These are phyloP conservation scores for Rhizopus sp. DNA, from an alignment of 371 early-diverging fungal genomes.

Conservation along the genomic window DNA sequence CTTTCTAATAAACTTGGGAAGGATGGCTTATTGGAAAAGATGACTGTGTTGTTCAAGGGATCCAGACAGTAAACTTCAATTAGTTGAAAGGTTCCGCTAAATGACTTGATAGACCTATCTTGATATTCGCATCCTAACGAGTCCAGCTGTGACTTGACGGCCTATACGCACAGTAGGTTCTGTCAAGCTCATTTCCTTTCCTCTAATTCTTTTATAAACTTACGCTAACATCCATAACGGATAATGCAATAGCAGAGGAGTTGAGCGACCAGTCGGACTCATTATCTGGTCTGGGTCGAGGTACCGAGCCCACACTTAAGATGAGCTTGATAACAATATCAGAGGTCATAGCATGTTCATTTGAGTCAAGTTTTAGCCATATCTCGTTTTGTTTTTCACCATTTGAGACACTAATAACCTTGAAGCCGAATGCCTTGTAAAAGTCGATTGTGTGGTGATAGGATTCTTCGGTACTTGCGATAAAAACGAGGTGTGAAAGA, in stretches of 20 bases:
- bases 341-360: slow-evolving; percentile 24
- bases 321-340: slow-evolving; percentile 24
- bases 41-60: slow-evolving; percentile 71
- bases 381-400: slow-evolving; percentile 13
- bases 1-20: slow-evolving; percentile 25
- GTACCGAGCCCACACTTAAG: slow-evolving; percentile 2
- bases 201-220: neutral
- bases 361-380: slow-evolving; percentile 25
- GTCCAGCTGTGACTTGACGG: slow-evolving; percentile 20
- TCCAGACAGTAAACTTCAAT: slow-evolving; percentile 44
- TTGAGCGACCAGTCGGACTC: slow-evolving; percentile 25
- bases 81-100: slow-evolving; percentile 27
- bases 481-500: slow-evolving; percentile 30
- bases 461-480: slow-evolving; percentile 17
- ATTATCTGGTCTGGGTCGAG: slow-evolving; percentile 5
- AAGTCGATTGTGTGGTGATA: slow-evolving; percentile 21
- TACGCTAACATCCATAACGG: slow-evolving; percentile 25
- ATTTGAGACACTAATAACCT: slow-evolving; percentile 10
- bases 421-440: slow-evolving; percentile 31
- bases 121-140: slow-evolving; percentile 20
- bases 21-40: slow-evolving; percentile 59
- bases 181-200: neutral
- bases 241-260: slow-evolving; percentile 18
- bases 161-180: neutral
- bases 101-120: slow-evolving; percentile 31